A percentile compares a stretch with the other conserved stretches of the same genome.
Evolutionary conservation across 352 stramenopile species (phyloP).

Genomic region (Globisporangium nodosum): DNA sequence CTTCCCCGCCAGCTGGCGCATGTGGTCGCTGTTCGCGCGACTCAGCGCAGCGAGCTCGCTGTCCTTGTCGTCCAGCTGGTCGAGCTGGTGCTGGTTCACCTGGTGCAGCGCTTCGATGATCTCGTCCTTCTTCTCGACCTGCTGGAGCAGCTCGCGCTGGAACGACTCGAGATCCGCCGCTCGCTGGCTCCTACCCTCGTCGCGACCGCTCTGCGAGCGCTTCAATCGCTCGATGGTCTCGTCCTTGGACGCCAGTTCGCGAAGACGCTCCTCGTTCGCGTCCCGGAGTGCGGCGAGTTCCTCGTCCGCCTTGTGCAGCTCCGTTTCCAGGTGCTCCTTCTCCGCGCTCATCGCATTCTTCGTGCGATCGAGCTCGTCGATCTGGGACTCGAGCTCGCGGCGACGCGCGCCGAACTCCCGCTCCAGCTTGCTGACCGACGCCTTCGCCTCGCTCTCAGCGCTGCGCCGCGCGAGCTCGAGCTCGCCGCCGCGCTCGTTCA

Average conservation of each 20-base stretch:
- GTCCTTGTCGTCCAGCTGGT: slow-evolving; percentile 25
- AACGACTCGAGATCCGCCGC: slow-evolving; percentile 2
- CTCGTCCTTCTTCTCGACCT: slow-evolving; percentile 9
- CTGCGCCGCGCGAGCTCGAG: slow-evolving; percentile 33
- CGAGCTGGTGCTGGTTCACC: slow-evolving; percentile 17
- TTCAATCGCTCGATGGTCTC: slow-evolving; percentile 5
- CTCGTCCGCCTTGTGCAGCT: slow-evolving; percentile 8
- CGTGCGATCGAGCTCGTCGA: slow-evolving; percentile 7
- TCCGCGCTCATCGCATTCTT: neutral
- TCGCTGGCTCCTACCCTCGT: slow-evolving; percentile 1
- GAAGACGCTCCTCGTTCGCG: neutral
- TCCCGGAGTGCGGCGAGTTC: slow-evolving; percentile 1
- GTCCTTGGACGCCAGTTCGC: neutral
- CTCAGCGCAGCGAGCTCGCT: slow-evolving; percentile 18
- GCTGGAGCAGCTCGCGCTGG: slow-evolving; percentile 6
- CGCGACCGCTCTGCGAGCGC: neutral
- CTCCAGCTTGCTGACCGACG: slow-evolving; percentile 26
- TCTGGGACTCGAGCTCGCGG: slow-evolving; percentile 11
- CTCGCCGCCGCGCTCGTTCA: slow-evolving; percentile 36
- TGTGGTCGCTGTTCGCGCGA: slow-evolving; percentile 17
- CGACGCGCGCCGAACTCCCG: slow-evolving; percentile 11
- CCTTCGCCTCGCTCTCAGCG: slow-evolving; percentile 32
- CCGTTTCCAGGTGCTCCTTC: slow-evolving; percentile 9
- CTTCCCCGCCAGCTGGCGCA: slow-evolving; percentile 18
- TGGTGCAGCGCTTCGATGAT: slow-evolving; percentile 9